Percentiles rank a stretch among this genome's conserved stretches.
Evolutionary conservation across 1,284 basidiomycete genomes (phyloP).

Genomic region (Ustilago tritici): DNA sequence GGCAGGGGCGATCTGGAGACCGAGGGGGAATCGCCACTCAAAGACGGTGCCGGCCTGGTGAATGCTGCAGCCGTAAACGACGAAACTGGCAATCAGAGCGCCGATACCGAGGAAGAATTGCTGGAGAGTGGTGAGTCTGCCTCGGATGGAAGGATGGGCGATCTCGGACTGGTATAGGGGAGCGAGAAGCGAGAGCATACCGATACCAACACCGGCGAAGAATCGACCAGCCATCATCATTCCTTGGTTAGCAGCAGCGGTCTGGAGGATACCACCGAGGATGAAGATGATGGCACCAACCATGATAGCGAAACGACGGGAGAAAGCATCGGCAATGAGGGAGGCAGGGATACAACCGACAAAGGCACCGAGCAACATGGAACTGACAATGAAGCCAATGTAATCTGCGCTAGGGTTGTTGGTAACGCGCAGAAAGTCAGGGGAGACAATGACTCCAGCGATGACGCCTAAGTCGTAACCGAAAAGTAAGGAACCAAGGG

Average conservation of each 20-base stretch:
- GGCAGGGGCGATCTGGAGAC: constrained; percentile 72
- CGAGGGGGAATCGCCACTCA: constrained; percentile 75
- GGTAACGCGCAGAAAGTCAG: constrained; percentile 68
- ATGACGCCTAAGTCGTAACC: constrained; percentile 71
- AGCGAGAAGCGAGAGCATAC: constrained; percentile 75
- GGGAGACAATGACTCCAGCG: constrained; percentile 71
- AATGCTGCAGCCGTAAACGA: constrained; percentile 71
- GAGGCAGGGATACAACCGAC: constrained; percentile 70
- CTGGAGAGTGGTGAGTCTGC: constrained; percentile 76
- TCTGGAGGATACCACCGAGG: constrained; percentile 73
- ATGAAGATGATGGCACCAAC: constrained; percentile 71
- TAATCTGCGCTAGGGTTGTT: constrained; percentile 69
- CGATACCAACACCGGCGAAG: constrained; percentile 74
- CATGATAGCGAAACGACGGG: constrained; percentile 70
- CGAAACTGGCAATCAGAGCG: constrained; percentile 71
- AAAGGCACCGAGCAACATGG: constrained; percentile 64
- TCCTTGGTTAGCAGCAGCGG: constrained; percentile 74
- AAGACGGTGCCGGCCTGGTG: constrained; percentile 61
- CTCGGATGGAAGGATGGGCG: constrained; percentile 76
- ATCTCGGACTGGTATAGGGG: constrained; percentile 77
- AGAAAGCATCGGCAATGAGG: constrained; percentile 68
- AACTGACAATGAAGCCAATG: constrained; percentile 72
- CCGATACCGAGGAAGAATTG: constrained; percentile 74
- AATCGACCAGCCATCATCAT: constrained; percentile 78
- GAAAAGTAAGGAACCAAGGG: constrained; percentile 57